A percentile compares a stretch with the other conserved stretches of the same genome.
Conservation (phyloP, 2,329 filamentous ascomycete genomes). For the Lecanicillium sp. region DNA sequence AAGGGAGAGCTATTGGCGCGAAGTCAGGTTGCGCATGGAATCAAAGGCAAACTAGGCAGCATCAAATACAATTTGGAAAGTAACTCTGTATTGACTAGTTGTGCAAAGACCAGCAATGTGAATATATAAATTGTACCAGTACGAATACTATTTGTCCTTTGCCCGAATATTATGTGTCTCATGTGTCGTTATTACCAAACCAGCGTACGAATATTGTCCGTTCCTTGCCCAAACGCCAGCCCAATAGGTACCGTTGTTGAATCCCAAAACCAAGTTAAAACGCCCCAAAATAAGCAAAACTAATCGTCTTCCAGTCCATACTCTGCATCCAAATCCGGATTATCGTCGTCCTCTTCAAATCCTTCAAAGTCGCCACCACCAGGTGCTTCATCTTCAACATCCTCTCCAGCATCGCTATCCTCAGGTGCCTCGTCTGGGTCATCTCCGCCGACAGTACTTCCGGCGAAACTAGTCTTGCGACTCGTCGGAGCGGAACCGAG, state of each 20-base stretch:
- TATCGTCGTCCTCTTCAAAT: constrained; percentile 28
- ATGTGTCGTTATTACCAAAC: no score
- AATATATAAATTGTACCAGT: no score
- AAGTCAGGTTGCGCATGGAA: constrained; percentile 9
- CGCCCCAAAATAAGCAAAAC: neutral
- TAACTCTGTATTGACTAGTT: no score
- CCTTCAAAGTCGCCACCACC: constrained; percentile 21
- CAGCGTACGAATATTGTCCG: no score
- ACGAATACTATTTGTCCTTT: no score
- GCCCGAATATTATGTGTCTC: no score
- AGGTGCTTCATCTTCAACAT: constrained; percentile 27
- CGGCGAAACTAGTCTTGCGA: constrained; percentile 30
- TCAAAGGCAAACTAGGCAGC: constrained; percentile 6
- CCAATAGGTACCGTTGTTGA: neutral
- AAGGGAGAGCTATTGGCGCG: constrained; percentile 13
- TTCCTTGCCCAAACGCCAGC: no score
- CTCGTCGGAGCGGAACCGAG: constrained; percentile 45
- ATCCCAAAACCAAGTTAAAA: neutral
- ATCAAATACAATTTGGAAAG: no score
- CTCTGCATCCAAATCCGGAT: constrained; percentile 28
- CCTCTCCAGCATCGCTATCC: constrained; percentile 27
- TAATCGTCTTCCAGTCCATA: constrained; percentile 24
- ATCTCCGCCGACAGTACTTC: constrained; percentile 26
- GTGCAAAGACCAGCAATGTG: no score
- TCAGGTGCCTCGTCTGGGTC: constrained; percentile 26